Percentiles rank a stretch among this genome's conserved stretches.
Conservation (phyloP, 768 basidiomycete species). For the button mushroom (Agaricus bisporus) region DNA sequence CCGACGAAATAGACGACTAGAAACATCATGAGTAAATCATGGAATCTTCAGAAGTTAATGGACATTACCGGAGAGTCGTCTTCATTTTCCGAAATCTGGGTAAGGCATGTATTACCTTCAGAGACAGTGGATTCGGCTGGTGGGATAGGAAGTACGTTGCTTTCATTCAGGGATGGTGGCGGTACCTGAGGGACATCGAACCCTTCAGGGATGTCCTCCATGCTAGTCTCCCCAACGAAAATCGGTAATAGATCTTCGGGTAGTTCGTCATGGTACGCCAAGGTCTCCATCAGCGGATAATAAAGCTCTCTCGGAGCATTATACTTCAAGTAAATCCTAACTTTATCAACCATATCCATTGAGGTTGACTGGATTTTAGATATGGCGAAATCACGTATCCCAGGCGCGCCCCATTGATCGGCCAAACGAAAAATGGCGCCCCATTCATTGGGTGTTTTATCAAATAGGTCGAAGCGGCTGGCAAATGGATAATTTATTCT, state of each 20-base stretch:
- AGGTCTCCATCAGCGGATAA: neutral
- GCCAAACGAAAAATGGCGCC: neutral
- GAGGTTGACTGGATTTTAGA: neutral
- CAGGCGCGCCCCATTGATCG: neutral
- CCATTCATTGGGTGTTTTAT: neutral
- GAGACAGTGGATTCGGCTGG: neutral
- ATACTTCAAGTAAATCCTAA: neutral
- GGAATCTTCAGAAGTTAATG: too few relatives aligned
- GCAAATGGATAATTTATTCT: neutral
- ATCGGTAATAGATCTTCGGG: too few relatives aligned
- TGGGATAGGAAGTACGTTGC: neutral
- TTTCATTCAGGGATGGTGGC: neutral
- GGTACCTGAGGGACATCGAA: neutral
- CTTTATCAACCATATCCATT: neutral
- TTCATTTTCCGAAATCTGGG: neutral
- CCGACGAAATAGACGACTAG: too few relatives aligned
- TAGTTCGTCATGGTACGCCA: neutral
- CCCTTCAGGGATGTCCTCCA: neutral
- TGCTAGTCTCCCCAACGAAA: too few relatives aligned
- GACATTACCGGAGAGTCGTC: too few relatives aligned
- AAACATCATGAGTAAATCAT: too few relatives aligned
- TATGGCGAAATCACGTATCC: neutral
- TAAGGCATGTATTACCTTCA: neutral
- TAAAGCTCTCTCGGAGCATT: neutral
- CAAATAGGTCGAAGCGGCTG: neutral